Evolutionary conservation across 164 flowering plant species (phyloP).

Genomic region (Berberis thunbergii): DNA sequence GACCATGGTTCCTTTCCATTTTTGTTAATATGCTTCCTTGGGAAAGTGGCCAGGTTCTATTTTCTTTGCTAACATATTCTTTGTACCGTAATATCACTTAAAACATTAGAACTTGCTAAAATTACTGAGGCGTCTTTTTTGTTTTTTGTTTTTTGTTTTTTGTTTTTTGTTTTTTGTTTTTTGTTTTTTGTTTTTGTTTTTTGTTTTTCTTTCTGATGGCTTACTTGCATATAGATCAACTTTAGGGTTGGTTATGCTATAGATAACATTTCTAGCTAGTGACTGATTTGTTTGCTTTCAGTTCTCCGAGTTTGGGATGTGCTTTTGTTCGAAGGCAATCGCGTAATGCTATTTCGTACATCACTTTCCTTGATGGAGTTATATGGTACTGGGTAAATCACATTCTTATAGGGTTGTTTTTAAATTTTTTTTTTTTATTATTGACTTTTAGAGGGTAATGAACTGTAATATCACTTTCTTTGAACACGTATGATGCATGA

Average conservation of each 20-base stretch:
- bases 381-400: slow-evolving; percentile 67
- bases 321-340: slow-evolving; percentile 91
- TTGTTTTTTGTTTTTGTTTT: no score
- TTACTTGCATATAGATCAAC: slow-evolving; percentile 7
- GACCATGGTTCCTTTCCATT: no score
- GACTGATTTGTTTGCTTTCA: slow-evolving; percentile 30
- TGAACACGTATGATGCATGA: not conserved
- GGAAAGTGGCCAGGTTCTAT: slow-evolving; percentile 7
- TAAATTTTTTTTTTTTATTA: no score
- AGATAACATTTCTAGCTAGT: slow-evolving; percentile 3
- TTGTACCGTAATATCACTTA: no score
- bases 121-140: not conserved
- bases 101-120: no score
- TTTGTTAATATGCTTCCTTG: no score
- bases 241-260: not conserved
- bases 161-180: no score
- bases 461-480: not conserved
- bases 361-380: slow-evolving; percentile 95
- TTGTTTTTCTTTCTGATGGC: not conserved
- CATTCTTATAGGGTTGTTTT: not conserved
- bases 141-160: no score
- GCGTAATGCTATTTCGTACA: slow-evolving; percentile 90
- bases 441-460: not conserved
- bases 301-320: slow-evolving; percentile 99
- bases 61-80: not conserved